Base-by-base conservation (phyloP, 2,329 filamentous ascomycete genomes). In the Colletotrichum cordylinicola region DNA sequence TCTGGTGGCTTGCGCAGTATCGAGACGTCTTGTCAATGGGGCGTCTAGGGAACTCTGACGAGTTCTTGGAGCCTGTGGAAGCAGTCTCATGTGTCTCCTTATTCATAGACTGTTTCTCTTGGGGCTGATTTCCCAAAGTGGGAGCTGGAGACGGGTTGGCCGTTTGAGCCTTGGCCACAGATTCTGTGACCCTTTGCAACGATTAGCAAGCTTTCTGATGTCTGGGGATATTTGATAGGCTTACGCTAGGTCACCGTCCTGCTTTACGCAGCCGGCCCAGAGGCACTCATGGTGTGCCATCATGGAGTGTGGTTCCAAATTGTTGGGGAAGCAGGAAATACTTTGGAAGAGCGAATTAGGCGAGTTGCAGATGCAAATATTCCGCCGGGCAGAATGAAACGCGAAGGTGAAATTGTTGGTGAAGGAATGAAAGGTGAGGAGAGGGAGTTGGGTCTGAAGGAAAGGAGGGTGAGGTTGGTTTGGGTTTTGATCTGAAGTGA, bases 61-160 rank as follows among this genome's bases (percentile, higher is more conserved):
- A 1, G n/a, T 52, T 24, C 43, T 52, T 52, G n/a, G 43, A 24
- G n/a, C 43, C 2, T 21, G 12, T 52, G n/a, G n/a, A 52, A 24
- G 43, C 43, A 21, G n/a, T 52, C 43, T 21, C 12, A 4, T 52
- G 43, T 0, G n/a, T 21, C n/a, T 52, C n/a, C 21, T 8, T 52
- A 0, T 6, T 0, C 43, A 4, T n/a, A n/a, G 43, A 13, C n/a
- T 13, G 0, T 21, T 3, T 2, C n/a, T 10, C 43, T 1, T 13
- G 6, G 43, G n/a, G 13, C 6, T 6, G 0, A 13, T 52, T 21
- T 21, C 43, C 43, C 43, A n/a, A 52, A 2, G 43, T 13, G 43
- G 43, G 10, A 52, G 43, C 43, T 21, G 43, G n/a, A 52, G 10
- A 13, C 3, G 43, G 2, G 0, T 13, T 52, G 43, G 6, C n/a